Evolutionary conservation across 208 protist species (phyloP).

Genomic region (Acanthamoeba sp.): DNA sequence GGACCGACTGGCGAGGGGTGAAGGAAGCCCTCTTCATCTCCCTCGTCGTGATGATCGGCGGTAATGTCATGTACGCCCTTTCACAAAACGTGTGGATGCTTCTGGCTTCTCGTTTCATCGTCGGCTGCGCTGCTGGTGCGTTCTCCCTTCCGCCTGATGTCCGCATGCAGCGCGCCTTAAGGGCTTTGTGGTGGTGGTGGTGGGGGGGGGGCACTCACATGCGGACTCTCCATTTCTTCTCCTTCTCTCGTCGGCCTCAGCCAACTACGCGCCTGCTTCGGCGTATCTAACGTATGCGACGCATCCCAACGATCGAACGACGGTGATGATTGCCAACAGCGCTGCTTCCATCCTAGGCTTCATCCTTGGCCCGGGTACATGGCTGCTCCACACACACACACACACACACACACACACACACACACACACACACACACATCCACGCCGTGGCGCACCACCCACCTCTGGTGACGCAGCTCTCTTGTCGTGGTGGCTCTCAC

Average conservation of each 20-base stretch:
- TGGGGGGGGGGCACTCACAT: not conserved
- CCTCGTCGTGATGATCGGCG: constrained; percentile 60
- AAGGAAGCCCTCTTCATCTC: constrained; percentile 63
- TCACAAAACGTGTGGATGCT: constrained; percentile 25
- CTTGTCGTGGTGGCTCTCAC: not conserved
- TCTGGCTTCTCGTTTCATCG: constrained; percentile 66
- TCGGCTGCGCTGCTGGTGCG: constrained; percentile 58
- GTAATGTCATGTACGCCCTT: constrained; percentile 65
- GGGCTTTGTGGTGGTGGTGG: not conserved
- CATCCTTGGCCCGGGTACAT: constrained; percentile 69
- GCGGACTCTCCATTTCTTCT: not conserved
- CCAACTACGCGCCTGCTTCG: constrained; percentile 72
- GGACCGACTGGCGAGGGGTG: constrained; percentile 57
- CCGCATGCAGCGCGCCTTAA: not conserved
- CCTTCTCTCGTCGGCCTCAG: not conserved
- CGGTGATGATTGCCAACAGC: constrained; percentile 75
- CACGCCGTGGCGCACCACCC: too few species aligned
- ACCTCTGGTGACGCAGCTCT: not conserved
- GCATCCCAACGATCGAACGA: constrained; percentile 61
- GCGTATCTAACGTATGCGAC: constrained; percentile 73
- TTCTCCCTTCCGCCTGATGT: not conserved
- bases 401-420: not conserved
- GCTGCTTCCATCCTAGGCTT: constrained; percentile 65
- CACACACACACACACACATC: too few species aligned
- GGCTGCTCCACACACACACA: not conserved